Evolutionary conservation across 2,329 filamentous ascomycete species (phyloP).

Genomic region (Pyrenophora graminea): DNA sequence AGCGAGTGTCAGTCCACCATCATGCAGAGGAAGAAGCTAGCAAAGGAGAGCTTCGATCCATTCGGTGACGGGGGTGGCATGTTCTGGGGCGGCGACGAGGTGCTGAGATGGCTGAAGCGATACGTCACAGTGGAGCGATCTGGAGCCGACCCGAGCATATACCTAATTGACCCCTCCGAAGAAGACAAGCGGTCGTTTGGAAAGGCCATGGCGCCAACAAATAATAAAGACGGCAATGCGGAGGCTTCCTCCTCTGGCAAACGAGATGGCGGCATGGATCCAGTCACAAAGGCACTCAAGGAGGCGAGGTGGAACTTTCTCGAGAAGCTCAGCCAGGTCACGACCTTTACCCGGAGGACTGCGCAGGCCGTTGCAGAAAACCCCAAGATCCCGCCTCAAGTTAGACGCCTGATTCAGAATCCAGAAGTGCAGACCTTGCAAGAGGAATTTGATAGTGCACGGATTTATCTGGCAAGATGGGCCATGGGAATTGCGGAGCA

Average conservation of each 20-base stretch:
- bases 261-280: slow-evolving; percentile 81
- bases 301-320: slow-evolving; percentile 95
- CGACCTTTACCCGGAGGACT: slow-evolving; percentile 89
- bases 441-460: slow-evolving; percentile 95
- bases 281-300: slow-evolving; percentile 89
- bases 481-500: slow-evolving; percentile 99
- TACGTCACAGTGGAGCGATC: slow-evolving; percentile 85
- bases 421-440: slow-evolving; percentile 94
- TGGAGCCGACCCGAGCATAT: slow-evolving; percentile 84
- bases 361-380: slow-evolving; percentile 92
- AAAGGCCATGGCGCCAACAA: slow-evolving; percentile 55
- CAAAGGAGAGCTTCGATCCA: slow-evolving; percentile 84
- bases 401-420: slow-evolving; percentile 81
- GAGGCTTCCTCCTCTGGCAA: slow-evolving; percentile 39
- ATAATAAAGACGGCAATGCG: slow-evolving; percentile 32
- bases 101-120: slow-evolving; percentile 83
- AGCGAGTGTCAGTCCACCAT: slow-evolving; percentile 96
- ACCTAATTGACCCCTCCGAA: slow-evolving; percentile 82
- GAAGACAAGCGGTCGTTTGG: slow-evolving; percentile 86
- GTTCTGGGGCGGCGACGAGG: slow-evolving; percentile 98
- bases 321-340: slow-evolving; percentile 96
- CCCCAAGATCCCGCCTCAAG: slow-evolving; percentile 84
- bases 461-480: slow-evolving; percentile 93
- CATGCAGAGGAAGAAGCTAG: slow-evolving; percentile 84
- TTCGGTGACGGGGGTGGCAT: slow-evolving; percentile 83